Conservation (phyloP, 2,329 filamentous ascomycete species). For the Chaetothyriales sp. region DNA sequence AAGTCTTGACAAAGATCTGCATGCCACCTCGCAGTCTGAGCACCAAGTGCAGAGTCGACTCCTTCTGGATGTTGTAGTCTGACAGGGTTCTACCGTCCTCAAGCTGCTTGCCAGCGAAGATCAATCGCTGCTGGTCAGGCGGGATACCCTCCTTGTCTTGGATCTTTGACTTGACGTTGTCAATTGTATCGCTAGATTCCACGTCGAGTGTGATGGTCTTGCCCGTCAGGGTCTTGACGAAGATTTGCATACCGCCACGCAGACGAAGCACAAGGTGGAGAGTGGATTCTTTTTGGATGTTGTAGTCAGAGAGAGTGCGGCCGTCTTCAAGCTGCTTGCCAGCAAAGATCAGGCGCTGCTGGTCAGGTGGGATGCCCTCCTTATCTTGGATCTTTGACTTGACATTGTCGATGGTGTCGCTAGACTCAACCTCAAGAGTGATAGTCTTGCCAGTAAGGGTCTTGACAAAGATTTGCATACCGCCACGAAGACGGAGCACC, state of each 20-base stretch:
- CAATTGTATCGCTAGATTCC: slow-evolving; percentile 77
- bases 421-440: slow-evolving; percentile 51
- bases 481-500: slow-evolving; percentile 56
- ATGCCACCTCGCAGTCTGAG: slow-evolving; percentile 70
- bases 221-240: slow-evolving; percentile 48
- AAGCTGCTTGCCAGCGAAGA: slow-evolving; percentile 86
- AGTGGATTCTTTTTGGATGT: slow-evolving; percentile 86
- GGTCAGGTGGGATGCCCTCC: slow-evolving; percentile 89
- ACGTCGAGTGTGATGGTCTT: slow-evolving; percentile 93
- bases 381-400: slow-evolving; percentile 97
- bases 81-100: slow-evolving; percentile 81
- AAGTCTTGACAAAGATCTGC: slow-evolving; percentile 73
- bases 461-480: slow-evolving; percentile 37
- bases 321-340: slow-evolving; percentile 95
- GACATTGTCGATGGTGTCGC: slow-evolving; percentile 88
- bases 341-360: slow-evolving; percentile 90
- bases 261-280: slow-evolving; percentile 76
- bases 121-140: slow-evolving; percentile 83
- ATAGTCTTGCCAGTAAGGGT: slow-evolving; percentile 49
- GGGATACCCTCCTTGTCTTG: slow-evolving; percentile 71
- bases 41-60: slow-evolving; percentile 66
- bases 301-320: slow-evolving; percentile 79
- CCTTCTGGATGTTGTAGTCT: slow-evolving; percentile 96
- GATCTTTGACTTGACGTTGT: slow-evolving; percentile 91
- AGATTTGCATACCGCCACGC: slow-evolving; percentile 58